Evolutionary conservation across 495 filamentous ascomycete genomes (phyloP).

Genomic region (Friedmanniomyces endolithicus): DNA sequence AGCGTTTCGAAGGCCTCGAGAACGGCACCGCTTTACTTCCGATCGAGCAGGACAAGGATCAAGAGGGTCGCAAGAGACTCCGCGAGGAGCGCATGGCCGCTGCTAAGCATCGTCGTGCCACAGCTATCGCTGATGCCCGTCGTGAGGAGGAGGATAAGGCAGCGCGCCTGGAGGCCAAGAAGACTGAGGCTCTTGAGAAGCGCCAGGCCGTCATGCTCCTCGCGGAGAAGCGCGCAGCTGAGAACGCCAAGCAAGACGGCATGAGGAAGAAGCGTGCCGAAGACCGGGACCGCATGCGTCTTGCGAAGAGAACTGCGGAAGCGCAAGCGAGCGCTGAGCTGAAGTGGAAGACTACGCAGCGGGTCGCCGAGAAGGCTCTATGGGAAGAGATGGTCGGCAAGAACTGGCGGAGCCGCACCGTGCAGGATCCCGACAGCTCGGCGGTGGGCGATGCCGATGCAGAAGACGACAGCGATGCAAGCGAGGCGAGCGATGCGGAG

Average conservation of each 20-base stretch:
- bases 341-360: not conserved
- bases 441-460: not conserved
- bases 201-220: not conserved
- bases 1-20: slow-evolving; percentile 23
- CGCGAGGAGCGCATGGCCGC: slow-evolving; percentile 16
- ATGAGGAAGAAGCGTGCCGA: not conserved
- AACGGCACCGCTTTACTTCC: slow-evolving; percentile 25
- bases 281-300: not conserved
- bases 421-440: not conserved
- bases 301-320: slow-evolving; percentile 3
- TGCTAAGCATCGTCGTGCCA: slow-evolving; percentile 7
- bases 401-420: not conserved
- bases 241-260: slow-evolving; percentile 1
- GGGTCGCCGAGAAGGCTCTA: not conserved
- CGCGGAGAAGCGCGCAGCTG: not conserved
- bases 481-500: not conserved
- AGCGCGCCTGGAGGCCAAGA: slow-evolving; percentile 47
- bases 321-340: not conserved
- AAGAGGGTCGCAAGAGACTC: slow-evolving; percentile 17
- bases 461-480: slow-evolving; percentile 1
- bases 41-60: slow-evolving; percentile 23
- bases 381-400: not conserved
- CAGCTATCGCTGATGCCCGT: slow-evolving; percentile 1
- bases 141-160: slow-evolving; percentile 6
- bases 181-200: slow-evolving; percentile 29